Conservation (phyloP, 257 asterid genomes). For the Petrea volubilis region DNA sequence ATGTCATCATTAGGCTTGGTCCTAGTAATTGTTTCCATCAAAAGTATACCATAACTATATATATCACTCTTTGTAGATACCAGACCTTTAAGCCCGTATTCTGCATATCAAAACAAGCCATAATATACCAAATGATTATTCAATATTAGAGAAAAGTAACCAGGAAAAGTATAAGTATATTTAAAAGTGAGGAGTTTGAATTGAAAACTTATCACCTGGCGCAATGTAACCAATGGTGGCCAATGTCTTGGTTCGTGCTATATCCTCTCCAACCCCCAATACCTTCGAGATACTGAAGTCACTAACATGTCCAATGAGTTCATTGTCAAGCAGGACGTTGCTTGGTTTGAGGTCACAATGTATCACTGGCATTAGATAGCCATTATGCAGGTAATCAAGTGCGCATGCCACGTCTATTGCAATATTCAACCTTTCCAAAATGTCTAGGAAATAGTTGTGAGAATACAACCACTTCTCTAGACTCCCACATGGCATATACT, state of each 20-base stretch:
- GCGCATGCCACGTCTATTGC: too few relatives aligned
- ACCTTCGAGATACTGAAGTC: slow-evolving; percentile 31
- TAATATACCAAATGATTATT: neutral
- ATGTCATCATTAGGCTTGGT: slow-evolving; percentile 39
- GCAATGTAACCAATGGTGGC: too few relatives aligned
- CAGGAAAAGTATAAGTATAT: neutral
- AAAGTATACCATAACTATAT: slow-evolving; percentile 40
- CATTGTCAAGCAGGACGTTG: too few relatives aligned
- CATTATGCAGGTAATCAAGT: too few relatives aligned
- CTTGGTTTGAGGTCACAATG: too few relatives aligned
- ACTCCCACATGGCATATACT: slow-evolving; percentile 27
- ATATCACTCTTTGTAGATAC: slow-evolving; percentile 37
- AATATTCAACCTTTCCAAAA: slow-evolving; percentile 14
- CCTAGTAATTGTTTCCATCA: slow-evolving; percentile 43
- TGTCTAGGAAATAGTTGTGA: slow-evolving; percentile 13
- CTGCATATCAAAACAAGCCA: slow-evolving; percentile 23
- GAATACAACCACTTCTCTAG: slow-evolving; percentile 27
- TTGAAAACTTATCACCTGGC: too few relatives aligned
- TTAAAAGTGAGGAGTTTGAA: neutral
- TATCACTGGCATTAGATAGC: too few relatives aligned
- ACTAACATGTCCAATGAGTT: slow-evolving; percentile 23
- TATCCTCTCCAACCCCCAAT: slow-evolving; percentile 7
- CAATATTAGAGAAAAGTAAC: neutral
- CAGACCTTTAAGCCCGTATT: slow-evolving; percentile 48
- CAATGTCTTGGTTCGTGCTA: too few relatives aligned